Base-by-base conservation (phyloP, 179 eudicot species). In the Silene noctiflora region DNA sequence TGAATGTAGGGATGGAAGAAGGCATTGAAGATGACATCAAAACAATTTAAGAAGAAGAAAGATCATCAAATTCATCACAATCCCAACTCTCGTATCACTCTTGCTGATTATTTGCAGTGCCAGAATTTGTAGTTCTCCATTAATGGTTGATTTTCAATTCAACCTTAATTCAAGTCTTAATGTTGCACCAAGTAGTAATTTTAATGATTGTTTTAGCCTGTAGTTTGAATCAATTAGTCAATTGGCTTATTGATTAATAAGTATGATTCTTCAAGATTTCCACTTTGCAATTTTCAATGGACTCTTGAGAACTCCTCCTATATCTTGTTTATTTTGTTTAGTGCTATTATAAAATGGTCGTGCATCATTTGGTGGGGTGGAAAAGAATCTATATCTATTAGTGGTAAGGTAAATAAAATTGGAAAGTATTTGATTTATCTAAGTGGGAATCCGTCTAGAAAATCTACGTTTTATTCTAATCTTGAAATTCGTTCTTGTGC, bases 1-100 rank as follows among this genome's bases (percentile, higher is more conserved):
- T 9, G 25, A 20, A 67, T 77, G 77, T 76, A 89, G 94, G 96
- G 86, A 71, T 91, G 91, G 94, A 86, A 74, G 64, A 91, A 88
- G 81, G 79, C 81, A 72, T 70, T 89, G 79, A 89, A 85, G 82
- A 87, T 85, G 51, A 86, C 88, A 66, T 74, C 88, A 0, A 88
- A 84, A 67, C 87, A 86, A 25, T 89, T 91, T 84, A 91, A 91
- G 89, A 89, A 76, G 86, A 86, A 75, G 74, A 82, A 70, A 76
- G 88, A 88, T 35, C 33, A 70, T 74, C 71, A 44, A 22, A 53
- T 71, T 62, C 81, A 81, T 5, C 75, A 68, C 3, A 6, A 82
- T 72, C 79, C 83, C 11, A 81, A 48, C 5, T 72, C 78, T 68
- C 79, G 78, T n/a, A 69, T 86, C 11, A 83, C 80, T 25, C 85